phyloP scores from a whole-genome alignment of 2,329 filamentous ascomycete species.

The Alternaria brassicicola region DNA sequence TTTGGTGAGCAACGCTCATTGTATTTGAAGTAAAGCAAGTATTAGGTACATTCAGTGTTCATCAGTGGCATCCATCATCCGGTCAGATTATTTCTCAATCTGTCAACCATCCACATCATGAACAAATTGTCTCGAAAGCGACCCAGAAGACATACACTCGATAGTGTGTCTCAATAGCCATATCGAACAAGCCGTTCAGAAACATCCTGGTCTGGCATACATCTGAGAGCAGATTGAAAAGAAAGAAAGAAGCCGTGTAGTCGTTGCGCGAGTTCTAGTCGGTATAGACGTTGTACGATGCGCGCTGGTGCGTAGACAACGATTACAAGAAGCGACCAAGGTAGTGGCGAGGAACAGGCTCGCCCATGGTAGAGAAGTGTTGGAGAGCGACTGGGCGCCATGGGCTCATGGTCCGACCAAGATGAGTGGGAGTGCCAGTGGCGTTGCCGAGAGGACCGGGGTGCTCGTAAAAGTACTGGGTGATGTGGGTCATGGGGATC shows the following conservation, averaged over 20 bases:
- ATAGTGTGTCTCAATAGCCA: slow-evolving; percentile 14
- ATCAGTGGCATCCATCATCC: slow-evolving; percentile 20
- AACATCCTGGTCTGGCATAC: slow-evolving; percentile 16
- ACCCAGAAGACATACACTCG: slow-evolving; percentile 14
- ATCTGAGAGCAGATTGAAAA: slow-evolving; percentile 22
- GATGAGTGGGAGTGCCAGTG: slow-evolving; percentile 18
- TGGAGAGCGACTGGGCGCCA: not conserved
- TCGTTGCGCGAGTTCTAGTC: not conserved
- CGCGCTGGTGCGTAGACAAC: not conserved
- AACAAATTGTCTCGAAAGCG: slow-evolving; percentile 16
- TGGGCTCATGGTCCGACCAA: slow-evolving; percentile 7
- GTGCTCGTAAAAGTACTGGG: slow-evolving; percentile 27
- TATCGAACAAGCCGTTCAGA: slow-evolving; percentile 16
- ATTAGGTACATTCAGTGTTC: slow-evolving; percentile 8
- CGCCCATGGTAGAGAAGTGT: not conserved
- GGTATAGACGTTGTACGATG: slow-evolving; percentile 9
- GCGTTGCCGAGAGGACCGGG: slow-evolving; percentile 13
- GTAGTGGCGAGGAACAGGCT: slow-evolving; percentile 1
- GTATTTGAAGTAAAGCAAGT: slow-evolving; percentile 11
- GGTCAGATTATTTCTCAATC: slow-evolving; percentile 27
- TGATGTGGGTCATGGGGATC: slow-evolving; percentile 34
- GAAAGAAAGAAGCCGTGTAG: slow-evolving; percentile 12
- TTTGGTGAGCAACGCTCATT: slow-evolving; percentile 26
- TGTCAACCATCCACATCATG: slow-evolving; percentile 20
- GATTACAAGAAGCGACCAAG: slow-evolving; percentile 21